phyloP scores from a whole-genome alignment of 768 basidiomycete genomes.

The Pleurotus citrinopileatus region DNA sequence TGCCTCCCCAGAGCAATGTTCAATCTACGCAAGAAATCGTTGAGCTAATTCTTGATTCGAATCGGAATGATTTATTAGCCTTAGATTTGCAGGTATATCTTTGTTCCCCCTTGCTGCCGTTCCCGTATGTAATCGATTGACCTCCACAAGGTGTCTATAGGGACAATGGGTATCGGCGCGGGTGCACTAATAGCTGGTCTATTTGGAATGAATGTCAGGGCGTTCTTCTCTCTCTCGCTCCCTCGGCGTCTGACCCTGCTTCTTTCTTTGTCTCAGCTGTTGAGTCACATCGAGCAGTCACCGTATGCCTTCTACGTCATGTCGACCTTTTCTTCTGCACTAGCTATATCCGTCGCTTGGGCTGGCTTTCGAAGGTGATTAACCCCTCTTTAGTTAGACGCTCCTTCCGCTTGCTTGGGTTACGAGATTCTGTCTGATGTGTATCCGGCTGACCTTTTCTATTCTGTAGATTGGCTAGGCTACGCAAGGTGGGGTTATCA shows the following conservation, averaged over 20 bases:
- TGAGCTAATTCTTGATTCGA: constrained; percentile 93
- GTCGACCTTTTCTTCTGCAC: constrained; percentile 52
- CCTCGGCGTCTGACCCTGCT: constrained; percentile 10
- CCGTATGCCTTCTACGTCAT: constrained; percentile 74
- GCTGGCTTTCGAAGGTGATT: constrained; percentile 62
- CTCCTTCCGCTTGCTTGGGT: neutral
- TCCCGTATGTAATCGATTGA: neutral
- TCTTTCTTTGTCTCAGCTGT: constrained; percentile 44
- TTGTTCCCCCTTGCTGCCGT: neutral
- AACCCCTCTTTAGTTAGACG: neutral
- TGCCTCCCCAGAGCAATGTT: constrained; percentile 68
- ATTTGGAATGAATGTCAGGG: constrained; percentile 94
- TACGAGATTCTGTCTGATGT: constrained; percentile 10
- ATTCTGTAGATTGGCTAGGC: constrained; percentile 35
- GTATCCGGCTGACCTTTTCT: constrained; percentile 1
- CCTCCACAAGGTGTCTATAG: constrained; percentile 74
- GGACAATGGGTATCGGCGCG: constrained; percentile 87
- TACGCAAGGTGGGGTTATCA: constrained; percentile 46
- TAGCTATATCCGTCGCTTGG: constrained; percentile 63
- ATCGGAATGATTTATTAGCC: constrained; percentile 88
- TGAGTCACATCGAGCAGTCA: constrained; percentile 68
- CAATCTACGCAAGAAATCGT: constrained; percentile 98
- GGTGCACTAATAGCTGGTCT: constrained; percentile 89
- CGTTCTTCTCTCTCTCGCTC: constrained; percentile 11
- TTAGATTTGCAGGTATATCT: constrained; percentile 78